Base-by-base conservation (phyloP, 805 yeast species). In the Ascoidea asiatica region DNA sequence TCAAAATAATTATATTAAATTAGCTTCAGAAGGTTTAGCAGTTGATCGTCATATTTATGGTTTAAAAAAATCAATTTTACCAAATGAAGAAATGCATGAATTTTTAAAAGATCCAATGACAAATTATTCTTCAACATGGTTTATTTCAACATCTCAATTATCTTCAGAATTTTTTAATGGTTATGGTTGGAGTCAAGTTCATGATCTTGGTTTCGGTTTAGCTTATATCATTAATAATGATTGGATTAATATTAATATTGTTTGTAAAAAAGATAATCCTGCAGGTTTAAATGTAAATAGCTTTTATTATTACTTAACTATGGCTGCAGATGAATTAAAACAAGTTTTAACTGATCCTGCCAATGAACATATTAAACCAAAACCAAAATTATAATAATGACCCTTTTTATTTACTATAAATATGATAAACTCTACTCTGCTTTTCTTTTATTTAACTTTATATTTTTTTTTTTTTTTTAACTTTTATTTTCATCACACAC, bases 151-250 rank as follows among this genome's bases (percentile, higher is more conserved):
- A 2, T 87, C 96, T 1, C 97, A 90, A 64, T 70, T 90, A 52
- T 82, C 92, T 6, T 82, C 94, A 4, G 84, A 81, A 54, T 70
- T 69, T 62, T 85, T 87, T 64, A 87, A 87, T 60, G 89, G 94
- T 40, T 90, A 89, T 72, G 98, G 98, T 33, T 90, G 88, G 86
- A 77, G 95, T 18, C 95, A 94, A 61, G 97, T 92, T 42, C 79
- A 83, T 54, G 95, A 89, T 57, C 85, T 81, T 49, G 98, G 98
- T 6, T 79, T 84, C 56, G 98, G 97, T 5, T 72, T 86, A 50
- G 97, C 95, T 6, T 90, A 90, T 68, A 86, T 88, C 86, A 72
- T 90, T 56, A 88, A 85, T 69, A 75, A 76, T 48, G 82, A 89
- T 53, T 81, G 84, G 77, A 56, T 88, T 52, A 90, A 88, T 59